Evolutionary conservation across 345 rosid species (phyloP).

Genomic region (Gossypium bickii): DNA sequence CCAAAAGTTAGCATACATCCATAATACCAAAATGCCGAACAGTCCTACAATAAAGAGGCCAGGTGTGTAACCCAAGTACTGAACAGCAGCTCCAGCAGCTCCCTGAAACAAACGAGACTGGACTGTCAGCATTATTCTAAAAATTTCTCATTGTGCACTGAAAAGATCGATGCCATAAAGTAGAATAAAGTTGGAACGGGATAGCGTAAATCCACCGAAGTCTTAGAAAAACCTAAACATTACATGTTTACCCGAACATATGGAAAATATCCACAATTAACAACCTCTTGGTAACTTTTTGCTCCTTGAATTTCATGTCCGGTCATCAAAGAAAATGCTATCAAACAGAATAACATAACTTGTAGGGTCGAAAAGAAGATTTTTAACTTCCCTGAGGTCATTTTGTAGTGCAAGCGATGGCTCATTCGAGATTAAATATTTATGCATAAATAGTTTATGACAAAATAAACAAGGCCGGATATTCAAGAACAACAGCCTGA

Average conservation of each 20-base stretch:
- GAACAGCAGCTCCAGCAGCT: constrained; percentile 82
- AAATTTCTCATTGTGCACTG: not conserved
- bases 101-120: constrained; percentile 48
- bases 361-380: not conserved
- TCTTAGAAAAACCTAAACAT: not conserved
- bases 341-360: not conserved
- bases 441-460: not conserved
- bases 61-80: constrained; percentile 85
- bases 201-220: not conserved
- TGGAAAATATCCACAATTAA: not conserved
- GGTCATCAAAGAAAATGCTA: not conserved
- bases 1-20: constrained; percentile 99
- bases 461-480: not conserved
- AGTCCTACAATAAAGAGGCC: constrained; percentile 94
- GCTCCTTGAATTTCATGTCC: not conserved
- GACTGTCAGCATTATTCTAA: not conserved
- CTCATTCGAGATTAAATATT: not conserved
- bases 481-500: not conserved
- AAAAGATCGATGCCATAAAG: not conserved
- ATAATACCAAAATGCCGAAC: constrained; percentile 73
- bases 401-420: not conserved
- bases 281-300: not conserved
- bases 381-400: not conserved
- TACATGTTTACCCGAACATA: not conserved
- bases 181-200: not conserved